These are phyloP conservation scores for Colletotrichum sp. DNA, from an alignment of 2,329 filamentous ascomycete species.

Conservation along the genomic window DNA sequence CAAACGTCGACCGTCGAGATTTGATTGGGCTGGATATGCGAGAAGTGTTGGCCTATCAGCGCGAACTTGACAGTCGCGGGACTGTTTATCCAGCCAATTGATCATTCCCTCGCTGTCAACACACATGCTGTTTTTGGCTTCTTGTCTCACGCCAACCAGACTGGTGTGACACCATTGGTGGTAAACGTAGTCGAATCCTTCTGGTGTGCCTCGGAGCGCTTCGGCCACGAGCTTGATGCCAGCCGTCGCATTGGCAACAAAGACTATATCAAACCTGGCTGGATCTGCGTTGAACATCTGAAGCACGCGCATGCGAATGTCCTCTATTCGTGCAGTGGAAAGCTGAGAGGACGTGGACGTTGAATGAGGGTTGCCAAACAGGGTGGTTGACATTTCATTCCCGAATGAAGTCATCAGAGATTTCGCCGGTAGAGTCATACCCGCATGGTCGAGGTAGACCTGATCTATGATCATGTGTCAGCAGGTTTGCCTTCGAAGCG, in stretches of 20 bases:
- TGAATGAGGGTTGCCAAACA: constrained; percentile 76
- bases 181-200: constrained; percentile 64
- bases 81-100: neutral
- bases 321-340: neutral
- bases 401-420: constrained; percentile 63
- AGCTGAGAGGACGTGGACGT: constrained; percentile 33
- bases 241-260: constrained; percentile 66
- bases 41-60: constrained; percentile 53
- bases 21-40: constrained; percentile 90
- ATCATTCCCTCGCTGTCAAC: constrained; percentile 25
- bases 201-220: constrained; percentile 57
- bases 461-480: neutral
- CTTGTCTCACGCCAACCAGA: constrained; percentile 72
- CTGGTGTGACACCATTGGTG: constrained; percentile 68
- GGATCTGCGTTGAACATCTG: constrained; percentile 62
- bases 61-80: constrained; percentile 27
- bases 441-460: constrained; percentile 64
- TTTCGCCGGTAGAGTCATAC: constrained; percentile 61
- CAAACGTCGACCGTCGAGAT: constrained; percentile 83
- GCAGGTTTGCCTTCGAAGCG: neutral
- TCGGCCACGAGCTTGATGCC: constrained; percentile 68
- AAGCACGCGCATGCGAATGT: constrained; percentile 50
- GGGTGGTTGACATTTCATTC: constrained; percentile 55
- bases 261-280: constrained; percentile 64
- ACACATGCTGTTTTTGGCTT: constrained; percentile 56